These are phyloP conservation scores for Helotiales sp. DNA, from an alignment of 2,329 filamentous ascomycete species.

Conservation along the genomic window DNA sequence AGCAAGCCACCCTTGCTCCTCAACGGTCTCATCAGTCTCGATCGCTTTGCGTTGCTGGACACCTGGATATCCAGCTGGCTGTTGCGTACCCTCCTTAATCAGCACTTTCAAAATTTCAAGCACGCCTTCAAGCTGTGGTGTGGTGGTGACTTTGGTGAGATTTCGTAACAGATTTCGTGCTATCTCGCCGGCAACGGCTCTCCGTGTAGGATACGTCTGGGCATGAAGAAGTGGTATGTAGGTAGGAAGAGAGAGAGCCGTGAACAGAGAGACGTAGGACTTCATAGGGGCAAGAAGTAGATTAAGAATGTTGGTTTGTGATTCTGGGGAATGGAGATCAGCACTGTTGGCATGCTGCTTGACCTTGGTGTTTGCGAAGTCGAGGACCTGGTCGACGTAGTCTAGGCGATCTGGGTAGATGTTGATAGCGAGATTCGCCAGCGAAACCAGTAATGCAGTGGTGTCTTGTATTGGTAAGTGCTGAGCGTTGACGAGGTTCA, in stretches of 20 bases:
- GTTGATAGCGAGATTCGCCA: constrained; percentile 90
- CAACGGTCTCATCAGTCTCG: constrained; percentile 96
- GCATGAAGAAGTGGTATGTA: constrained; percentile 88
- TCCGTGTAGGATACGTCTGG: constrained; percentile 88
- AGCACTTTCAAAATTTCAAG: constrained; percentile 86
- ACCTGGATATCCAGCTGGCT: constrained; percentile 80
- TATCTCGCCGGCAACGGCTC: constrained; percentile 88
- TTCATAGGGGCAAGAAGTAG: constrained; percentile 89
- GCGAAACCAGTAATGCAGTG: constrained; percentile 88
- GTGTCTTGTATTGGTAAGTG: constrained; percentile 92
- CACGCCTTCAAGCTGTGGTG: constrained; percentile 82
- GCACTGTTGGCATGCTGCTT: constrained; percentile 88
- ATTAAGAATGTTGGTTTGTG: constrained; percentile 85
- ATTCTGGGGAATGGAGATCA: constrained; percentile 85
- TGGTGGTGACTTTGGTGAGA: constrained; percentile 74
- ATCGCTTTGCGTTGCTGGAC: constrained; percentile 72
- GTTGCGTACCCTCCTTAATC: constrained; percentile 88
- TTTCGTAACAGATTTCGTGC: constrained; percentile 80
- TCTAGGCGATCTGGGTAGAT: constrained; percentile 92
- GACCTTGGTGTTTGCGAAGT: constrained; percentile 85
- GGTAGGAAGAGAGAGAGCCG: constrained; percentile 87
- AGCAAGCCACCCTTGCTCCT: constrained; percentile 97
- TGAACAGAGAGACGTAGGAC: constrained; percentile 91
- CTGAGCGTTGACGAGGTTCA: constrained; percentile 88
- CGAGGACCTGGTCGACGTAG: constrained; percentile 91